Conservation (phyloP, 1,284 basidiomycete genomes). For the Boletus sp. region DNA sequence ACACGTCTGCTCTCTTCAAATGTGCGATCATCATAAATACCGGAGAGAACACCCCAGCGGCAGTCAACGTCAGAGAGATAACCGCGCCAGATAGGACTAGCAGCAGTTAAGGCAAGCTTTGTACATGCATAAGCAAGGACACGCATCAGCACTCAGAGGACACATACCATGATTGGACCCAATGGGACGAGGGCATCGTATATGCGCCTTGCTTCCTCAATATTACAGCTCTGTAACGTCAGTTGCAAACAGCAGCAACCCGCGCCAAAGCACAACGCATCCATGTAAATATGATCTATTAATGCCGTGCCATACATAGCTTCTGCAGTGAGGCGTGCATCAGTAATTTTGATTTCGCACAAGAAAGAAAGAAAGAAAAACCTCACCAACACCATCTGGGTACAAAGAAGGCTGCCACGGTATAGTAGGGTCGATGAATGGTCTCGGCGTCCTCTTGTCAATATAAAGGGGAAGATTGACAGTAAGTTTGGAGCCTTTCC, state of each 20-base stretch:
- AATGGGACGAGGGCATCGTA: slow-evolving; percentile 95
- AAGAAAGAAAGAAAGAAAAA: too few relatives aligned
- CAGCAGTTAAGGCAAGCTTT: slow-evolving; percentile 90
- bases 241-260: slow-evolving; percentile 97
- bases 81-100: slow-evolving; percentile 92
- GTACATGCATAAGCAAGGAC: slow-evolving; percentile 8
- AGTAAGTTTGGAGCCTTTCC: slow-evolving; percentile 90
- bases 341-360: slow-evolving; percentile 13
- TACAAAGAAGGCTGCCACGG: slow-evolving; percentile 80
- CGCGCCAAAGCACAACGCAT: slow-evolving; percentile 99
- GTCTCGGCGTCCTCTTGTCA: slow-evolving; percentile 82
- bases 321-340: slow-evolving; percentile 43
- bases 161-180: slow-evolving; percentile 84
- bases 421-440: slow-evolving; percentile 88
- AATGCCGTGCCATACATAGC: slow-evolving; percentile 85
- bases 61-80: slow-evolving; percentile 96
- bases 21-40: slow-evolving; percentile 94
- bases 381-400: slow-evolving; percentile 71
- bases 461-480: slow-evolving; percentile 95
- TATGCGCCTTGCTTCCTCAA: slow-evolving; percentile 85
- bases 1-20: slow-evolving; percentile 83
- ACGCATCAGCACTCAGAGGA: not conserved
- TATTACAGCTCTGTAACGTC: slow-evolving; percentile 95
- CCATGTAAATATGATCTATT: slow-evolving; percentile 93
- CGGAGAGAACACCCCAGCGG: slow-evolving; percentile 97